These are phyloP conservation scores for Oryza punctata DNA, from an alignment of 176 grass and related monocot species.

Conservation along the genomic window DNA sequence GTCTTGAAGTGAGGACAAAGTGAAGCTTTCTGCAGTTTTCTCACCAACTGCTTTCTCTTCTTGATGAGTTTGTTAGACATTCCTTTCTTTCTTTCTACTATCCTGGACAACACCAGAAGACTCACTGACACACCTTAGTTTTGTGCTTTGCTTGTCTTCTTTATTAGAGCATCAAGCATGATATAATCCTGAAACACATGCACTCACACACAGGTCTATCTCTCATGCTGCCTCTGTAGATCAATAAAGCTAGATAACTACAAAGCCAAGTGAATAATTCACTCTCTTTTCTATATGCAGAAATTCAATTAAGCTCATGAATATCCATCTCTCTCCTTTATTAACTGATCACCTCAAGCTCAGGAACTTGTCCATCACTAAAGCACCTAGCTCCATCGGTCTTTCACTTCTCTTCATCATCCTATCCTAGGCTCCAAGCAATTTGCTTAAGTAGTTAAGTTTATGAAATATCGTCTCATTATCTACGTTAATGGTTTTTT, in stretches of 20 bases:
- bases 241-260: not conserved
- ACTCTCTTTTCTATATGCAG: not conserved
- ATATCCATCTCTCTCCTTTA: not conserved
- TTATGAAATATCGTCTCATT: too few relatives aligned
- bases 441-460: too few relatives aligned
- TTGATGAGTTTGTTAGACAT: not conserved
- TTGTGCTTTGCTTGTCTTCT: conserved; percentile 1
- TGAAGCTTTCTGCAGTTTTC: not conserved
- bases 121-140: not conserved
- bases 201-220: not conserved
- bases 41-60: not conserved
- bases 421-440: not conserved
- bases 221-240: not conserved
- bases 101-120: not conserved
- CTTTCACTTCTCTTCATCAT: not conserved
- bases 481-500: too few relatives aligned
- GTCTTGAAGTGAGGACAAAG: not conserved
- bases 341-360: not conserved
- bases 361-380: not conserved
- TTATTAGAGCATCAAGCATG: not conserved
- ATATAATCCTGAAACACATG: not conserved
- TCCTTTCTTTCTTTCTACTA: not conserved
- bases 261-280: not conserved
- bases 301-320: not conserved
- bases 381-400: not conserved